Conservation (phyloP, 768 basidiomycete genomes). For the Pilatotrama ljubarskyi region DNA sequence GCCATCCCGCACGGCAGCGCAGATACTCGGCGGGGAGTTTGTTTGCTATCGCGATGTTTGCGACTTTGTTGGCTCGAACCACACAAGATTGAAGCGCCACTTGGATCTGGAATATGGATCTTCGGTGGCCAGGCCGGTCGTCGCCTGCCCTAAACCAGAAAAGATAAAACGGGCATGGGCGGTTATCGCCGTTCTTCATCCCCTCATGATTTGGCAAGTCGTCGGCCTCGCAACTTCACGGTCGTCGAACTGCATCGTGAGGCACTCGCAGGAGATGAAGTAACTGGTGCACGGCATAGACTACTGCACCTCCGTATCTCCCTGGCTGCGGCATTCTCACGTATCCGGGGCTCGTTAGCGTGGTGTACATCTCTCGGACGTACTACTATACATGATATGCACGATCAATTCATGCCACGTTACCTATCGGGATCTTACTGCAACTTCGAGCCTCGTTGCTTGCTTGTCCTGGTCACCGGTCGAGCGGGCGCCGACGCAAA, state of each 20-base stretch:
- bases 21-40: background rate
- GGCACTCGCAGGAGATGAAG: constrained; percentile 90
- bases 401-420: too few relatives aligned
- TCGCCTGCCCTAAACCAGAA: constrained; percentile 38
- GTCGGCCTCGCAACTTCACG: constrained; percentile 38
- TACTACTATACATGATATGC: background rate
- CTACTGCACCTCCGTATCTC: constrained; percentile 83
- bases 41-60: constrained; percentile 17
- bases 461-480: background rate
- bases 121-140: constrained; percentile 15
- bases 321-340: constrained; percentile 54
- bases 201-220: constrained; percentile 49
- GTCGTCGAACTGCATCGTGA: constrained; percentile 44
- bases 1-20: too few relatives aligned
- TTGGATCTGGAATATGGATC: constrained; percentile 18
- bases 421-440: background rate
- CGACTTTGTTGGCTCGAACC: constrained; percentile 11
- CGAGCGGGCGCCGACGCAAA: constrained; percentile 1
- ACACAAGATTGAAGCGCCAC: constrained; percentile 16
- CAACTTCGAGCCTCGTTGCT: background rate
- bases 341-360: constrained; percentile 78
- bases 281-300: constrained; percentile 86
- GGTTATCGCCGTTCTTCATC: constrained; percentile 27
- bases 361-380: constrained; percentile 67
- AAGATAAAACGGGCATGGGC: constrained; percentile 13